Percentiles rank a stretch among this genome's conserved stretches.
Evolutionary conservation across 495 filamentous ascomycete species (phyloP).

Genomic region (Podospora fimiseda): DNA sequence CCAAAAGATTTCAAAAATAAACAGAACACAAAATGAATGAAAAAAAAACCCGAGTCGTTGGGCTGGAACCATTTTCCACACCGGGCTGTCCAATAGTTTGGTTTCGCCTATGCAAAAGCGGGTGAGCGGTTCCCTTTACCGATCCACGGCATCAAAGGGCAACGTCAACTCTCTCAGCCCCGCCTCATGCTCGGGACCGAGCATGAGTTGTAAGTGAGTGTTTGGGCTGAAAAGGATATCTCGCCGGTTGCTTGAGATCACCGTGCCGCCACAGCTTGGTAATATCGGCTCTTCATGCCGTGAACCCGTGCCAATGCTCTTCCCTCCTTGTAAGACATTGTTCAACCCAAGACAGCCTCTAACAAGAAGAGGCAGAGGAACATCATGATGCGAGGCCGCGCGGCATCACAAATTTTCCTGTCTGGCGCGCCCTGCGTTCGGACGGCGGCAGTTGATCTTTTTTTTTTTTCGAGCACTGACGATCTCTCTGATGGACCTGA

Average conservation of each 20-base stretch:
- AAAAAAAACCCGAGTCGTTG: background rate
- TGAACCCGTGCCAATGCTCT: background rate
- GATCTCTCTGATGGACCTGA: background rate
- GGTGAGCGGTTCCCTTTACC: background rate
- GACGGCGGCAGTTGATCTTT: background rate
- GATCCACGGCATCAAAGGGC: background rate
- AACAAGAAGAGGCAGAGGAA: background rate
- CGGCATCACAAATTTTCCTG: constrained; percentile 5
- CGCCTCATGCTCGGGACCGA: constrained; percentile 6
- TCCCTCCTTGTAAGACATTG: background rate
- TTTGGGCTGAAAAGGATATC: background rate
- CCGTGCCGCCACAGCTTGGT: background rate
- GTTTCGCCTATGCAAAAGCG: background rate
- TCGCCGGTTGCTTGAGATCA: background rate
- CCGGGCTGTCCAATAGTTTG: background rate
- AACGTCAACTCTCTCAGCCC: background rate
- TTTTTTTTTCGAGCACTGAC: background rate
- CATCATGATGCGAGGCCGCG: constrained; percentile 8
- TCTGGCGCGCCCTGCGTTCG: background rate
- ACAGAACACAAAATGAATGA: background rate
- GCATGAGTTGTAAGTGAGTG: too few relatives aligned
- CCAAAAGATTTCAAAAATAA: background rate
- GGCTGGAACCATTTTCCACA: background rate
- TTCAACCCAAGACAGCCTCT: background rate
- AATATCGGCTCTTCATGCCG: background rate